Conservation (phyloP, 1,284 basidiomycete genomes). For the Ustilago tritici region DNA sequence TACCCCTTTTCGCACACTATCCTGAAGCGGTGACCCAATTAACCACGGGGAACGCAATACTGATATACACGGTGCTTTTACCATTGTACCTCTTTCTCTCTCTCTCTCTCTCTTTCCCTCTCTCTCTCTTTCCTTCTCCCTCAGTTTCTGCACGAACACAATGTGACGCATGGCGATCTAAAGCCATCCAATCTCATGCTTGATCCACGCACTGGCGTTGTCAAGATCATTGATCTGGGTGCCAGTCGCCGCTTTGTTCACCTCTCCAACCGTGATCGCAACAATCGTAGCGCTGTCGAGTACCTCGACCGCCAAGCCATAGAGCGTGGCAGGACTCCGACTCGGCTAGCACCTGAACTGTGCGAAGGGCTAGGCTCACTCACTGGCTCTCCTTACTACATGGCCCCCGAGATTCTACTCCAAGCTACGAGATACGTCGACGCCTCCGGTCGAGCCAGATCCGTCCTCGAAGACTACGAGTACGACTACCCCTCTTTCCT, state of each 20-base stretch:
- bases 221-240: slow-evolving; percentile 61
- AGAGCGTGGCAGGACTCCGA: slow-evolving; percentile 4
- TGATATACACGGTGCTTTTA: too few species aligned
- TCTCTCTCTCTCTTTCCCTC: too few species aligned
- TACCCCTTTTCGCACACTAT: not conserved
- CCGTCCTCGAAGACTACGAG: slow-evolving; percentile 59
- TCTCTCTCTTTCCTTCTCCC: not conserved
- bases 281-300: slow-evolving; percentile 55
- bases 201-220: slow-evolving; percentile 52
- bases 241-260: slow-evolving; percentile 58
- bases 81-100: too few species aligned
- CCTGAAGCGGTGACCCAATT: too few species aligned
- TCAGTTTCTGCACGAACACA: slow-evolving; percentile 54
- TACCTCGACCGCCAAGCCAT: slow-evolving; percentile 40
- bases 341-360: slow-evolving; percentile 28
- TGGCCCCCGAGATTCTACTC: slow-evolving; percentile 62
- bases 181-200: slow-evolving; percentile 64
- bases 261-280: slow-evolving; percentile 50
- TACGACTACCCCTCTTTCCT: slow-evolving; percentile 35
- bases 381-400: slow-evolving; percentile 62
- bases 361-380: slow-evolving; percentile 60
- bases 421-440: slow-evolving; percentile 58
- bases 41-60: too few species aligned
- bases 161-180: slow-evolving; percentile 60
- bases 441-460: slow-evolving; percentile 36